These are phyloP conservation scores for Scheffersomyces titani DNA, from an alignment of 1,139 yeast genomes.

Conservation along the genomic window DNA sequence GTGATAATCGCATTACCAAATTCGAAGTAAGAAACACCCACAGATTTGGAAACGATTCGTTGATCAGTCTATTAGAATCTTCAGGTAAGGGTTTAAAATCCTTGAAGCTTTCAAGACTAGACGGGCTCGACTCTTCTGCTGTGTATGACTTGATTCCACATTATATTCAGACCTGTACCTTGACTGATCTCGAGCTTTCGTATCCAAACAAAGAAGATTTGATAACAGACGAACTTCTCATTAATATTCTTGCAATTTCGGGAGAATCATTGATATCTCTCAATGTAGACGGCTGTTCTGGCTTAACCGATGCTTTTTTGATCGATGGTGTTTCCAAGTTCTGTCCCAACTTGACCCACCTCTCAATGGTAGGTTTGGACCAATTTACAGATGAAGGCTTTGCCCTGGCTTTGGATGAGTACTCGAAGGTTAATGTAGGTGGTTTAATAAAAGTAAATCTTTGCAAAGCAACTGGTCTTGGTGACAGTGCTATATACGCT, in stretches of 20 bases:
- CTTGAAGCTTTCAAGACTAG: conserved; percentile 61
- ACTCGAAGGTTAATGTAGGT: conserved; percentile 45
- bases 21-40: conserved; percentile 82
- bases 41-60: conserved; percentile 68
- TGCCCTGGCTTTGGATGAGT: conserved; percentile 53
- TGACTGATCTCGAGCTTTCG: conserved; percentile 67
- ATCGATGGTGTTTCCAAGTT: conserved; percentile 60
- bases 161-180: conserved; percentile 43
- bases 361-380: conserved; percentile 58
- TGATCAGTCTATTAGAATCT: conserved; percentile 61
- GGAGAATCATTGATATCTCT: conserved; percentile 64
- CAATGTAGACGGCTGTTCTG: conserved; percentile 70
- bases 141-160: conserved; percentile 69
- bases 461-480: conserved; percentile 64
- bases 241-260: conserved; percentile 60
- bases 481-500: conserved; percentile 62
- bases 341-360: conserved; percentile 52
- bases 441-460: conserved; percentile 66
- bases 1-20: conserved; percentile 26
- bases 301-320: conserved; percentile 65
- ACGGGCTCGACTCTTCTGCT: conserved; percentile 61
- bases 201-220: conserved; percentile 66
- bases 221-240: conserved; percentile 68
- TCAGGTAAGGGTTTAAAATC: conserved; percentile 57
- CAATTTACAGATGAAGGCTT: conserved; percentile 70